Percentiles rank a stretch among this genome's conserved stretches.
phyloP scores from a whole-genome alignment of 164 flowering plant species.

The Magnolia changhungtana region DNA sequence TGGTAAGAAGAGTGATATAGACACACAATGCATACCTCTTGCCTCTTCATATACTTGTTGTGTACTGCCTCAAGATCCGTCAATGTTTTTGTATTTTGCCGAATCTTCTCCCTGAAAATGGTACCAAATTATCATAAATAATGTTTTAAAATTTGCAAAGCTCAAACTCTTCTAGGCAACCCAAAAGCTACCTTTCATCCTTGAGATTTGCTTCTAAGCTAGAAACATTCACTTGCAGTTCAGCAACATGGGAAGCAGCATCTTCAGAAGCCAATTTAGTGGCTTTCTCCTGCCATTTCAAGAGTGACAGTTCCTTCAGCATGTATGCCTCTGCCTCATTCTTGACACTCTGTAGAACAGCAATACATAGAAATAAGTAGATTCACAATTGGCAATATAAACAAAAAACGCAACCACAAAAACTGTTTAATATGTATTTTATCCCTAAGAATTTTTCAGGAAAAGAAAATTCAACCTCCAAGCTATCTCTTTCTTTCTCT shows the following conservation, averaged over 20 bases:
- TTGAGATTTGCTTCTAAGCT: conserved; percentile 63
- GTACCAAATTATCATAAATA: neutral
- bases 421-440: neutral
- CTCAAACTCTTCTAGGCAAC: neutral
- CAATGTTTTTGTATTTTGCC: conserved; percentile 43
- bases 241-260: conserved; percentile 41
- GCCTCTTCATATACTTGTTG: conserved; percentile 56
- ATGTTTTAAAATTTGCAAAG: neutral
- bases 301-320: conserved; percentile 76
- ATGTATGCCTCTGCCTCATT: conserved; percentile 94
- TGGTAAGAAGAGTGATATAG: too few species aligned
- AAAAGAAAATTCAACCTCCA: conserved; percentile 55
- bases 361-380: neutral
- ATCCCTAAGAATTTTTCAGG: neutral
- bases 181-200: conserved; percentile 53
- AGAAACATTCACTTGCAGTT: conserved; percentile 51
- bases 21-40: conserved; percentile 52
- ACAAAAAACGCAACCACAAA: neutral
- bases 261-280: conserved; percentile 73
- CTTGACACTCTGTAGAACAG: conserved; percentile 58
- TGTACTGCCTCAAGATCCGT: conserved; percentile 82
- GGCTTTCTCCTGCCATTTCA: conserved; percentile 95
- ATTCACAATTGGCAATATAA: neutral
- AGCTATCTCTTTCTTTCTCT: conserved; percentile 87
- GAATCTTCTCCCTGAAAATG: conserved; percentile 63